These are phyloP conservation scores for Paramecium biaurelia DNA, from an alignment of 73 alveolate species.

Conservation along the genomic window DNA sequence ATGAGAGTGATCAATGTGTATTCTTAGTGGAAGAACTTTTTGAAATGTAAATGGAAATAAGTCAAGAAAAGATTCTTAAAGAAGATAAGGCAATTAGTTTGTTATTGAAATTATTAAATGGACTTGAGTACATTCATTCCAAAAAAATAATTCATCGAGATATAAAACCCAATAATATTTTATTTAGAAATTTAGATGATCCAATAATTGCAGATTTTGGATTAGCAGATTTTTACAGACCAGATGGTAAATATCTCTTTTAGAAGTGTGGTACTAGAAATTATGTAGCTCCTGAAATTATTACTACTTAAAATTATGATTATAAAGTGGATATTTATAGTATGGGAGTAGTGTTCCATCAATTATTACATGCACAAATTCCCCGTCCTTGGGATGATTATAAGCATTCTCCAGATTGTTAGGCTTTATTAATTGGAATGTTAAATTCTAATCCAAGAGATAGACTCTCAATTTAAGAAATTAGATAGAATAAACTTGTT, in stretches of 20 bases:
- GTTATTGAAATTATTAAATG: slow-evolving; percentile 49
- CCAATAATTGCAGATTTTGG: slow-evolving; percentile 60
- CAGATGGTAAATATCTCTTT: slow-evolving; percentile 7
- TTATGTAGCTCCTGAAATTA: slow-evolving; percentile 68
- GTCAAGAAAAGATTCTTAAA: background rate
- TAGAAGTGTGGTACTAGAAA: background rate
- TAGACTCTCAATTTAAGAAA: background rate
- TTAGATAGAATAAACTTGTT: background rate
- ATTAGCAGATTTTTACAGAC: slow-evolving; percentile 35
- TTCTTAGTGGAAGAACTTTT: slow-evolving; percentile 65
- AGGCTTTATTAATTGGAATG: background rate
- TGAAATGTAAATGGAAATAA: slow-evolving; percentile 20
- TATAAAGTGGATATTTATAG: slow-evolving; percentile 80
- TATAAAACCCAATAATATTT: slow-evolving; percentile 50
- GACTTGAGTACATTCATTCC: slow-evolving; percentile 58
- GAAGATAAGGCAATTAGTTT: slow-evolving; percentile 56
- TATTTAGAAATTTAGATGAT: slow-evolving; percentile 34
- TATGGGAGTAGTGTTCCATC: slow-evolving; percentile 75
- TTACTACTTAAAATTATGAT: slow-evolving; percentile 73
- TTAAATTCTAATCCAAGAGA: background rate
- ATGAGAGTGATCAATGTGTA: slow-evolving; percentile 68
- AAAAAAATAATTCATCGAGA: slow-evolving; percentile 54
- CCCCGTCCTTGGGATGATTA: slow-evolving; percentile 52
- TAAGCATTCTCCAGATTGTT: background rate
- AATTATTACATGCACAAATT: background rate